phyloP scores from a whole-genome alignment of 148 eudicot species.

The Chenopodium album region DNA sequence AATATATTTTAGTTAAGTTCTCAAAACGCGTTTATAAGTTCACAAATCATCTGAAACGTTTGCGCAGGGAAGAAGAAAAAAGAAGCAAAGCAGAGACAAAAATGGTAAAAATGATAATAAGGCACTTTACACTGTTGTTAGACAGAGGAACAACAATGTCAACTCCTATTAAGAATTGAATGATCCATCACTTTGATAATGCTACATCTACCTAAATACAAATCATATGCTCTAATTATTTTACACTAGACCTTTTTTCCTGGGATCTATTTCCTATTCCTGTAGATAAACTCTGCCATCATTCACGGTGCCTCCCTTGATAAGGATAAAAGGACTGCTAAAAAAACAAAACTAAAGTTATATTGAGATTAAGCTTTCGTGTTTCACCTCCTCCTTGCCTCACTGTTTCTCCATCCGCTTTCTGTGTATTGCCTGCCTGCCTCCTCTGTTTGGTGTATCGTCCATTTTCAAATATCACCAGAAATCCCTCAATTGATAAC shows the following conservation, averaged over 20 bases:
- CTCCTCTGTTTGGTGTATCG: conserved; percentile 8
- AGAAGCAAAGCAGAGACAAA: neutral
- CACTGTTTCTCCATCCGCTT: neutral
- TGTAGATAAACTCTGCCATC: conserved; percentile 6
- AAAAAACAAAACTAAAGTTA: neutral
- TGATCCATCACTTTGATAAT: conserved; percentile 24
- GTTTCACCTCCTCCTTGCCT: conserved; percentile 2
- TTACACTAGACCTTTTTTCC: conserved; percentile 23
- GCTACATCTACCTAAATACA: conserved; percentile 35
- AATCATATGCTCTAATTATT: conserved; percentile 27
- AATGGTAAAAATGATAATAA: neutral
- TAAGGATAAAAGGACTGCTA: conserved; percentile 1
- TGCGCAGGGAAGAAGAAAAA: neutral
- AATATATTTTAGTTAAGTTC: neutral
- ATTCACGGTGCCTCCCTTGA: neutral
- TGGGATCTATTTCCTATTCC: conserved; percentile 22
- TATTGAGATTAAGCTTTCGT: neutral
- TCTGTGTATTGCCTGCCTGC: conserved; percentile 10
- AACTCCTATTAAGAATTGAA: conserved; percentile 22
- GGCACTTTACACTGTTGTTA: conserved; percentile 23
- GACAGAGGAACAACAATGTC: conserved; percentile 10
- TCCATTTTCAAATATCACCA: conserved; percentile 18
- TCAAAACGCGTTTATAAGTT: no score
- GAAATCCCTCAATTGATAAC: conserved; percentile 8
- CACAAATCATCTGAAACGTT: neutral